Evolutionary conservation across 176 grass and related monocot genomes (phyloP), one percentile per base, ranked within the genome.

Genomic region (Hsuehochloa calcarea): DNA sequence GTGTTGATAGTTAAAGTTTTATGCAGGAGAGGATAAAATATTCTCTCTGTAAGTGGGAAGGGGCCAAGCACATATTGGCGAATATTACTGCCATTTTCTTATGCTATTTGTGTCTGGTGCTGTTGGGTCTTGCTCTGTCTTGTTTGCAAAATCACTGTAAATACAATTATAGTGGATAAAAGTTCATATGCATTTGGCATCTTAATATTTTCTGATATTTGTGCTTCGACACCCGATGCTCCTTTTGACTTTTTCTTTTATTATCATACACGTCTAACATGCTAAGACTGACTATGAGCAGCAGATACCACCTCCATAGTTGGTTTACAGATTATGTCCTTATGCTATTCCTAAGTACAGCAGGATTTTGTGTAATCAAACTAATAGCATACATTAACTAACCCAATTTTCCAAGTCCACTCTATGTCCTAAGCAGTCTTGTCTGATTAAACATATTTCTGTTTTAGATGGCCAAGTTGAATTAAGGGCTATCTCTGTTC

Each of bases 111-210:
- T 98, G 70, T 98, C 95, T 83, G 95, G 93, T 83, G 93, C 91
- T 68, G 65, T 98, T 67, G 95, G 95, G 52, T 98, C 95, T 75
- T 98, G 95, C 82, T 98, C 93, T 10, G 93, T 98, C 67, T 90
- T 98, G 83, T 98, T 98, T 91, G 95, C 93, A 55, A 98, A 98
- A 84, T 98, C 95, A 80, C 68, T 98, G 91, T 49, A 49, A 49
- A 12, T 49, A 49, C 2, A 49, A 49, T 14, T 49, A 49, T 49
- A 49, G 47, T 15, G 13, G 47, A 49, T 49, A 49, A 49, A 41
- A 10, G 34, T 82, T 77, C 0, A 11, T 62, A 41, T 76, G 27
- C 37, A 78, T 41, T 19, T 70, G 14, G 6, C 17, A 72, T 86
- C 44, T 25, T 61, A 4, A 70, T 84, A n/a, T 34, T 61, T 46